A percentile compares a stretch with the other conserved stretches of the same genome.
These are phyloP conservation scores for Fusarium agapanthi DNA, from an alignment of 2,329 filamentous ascomycete species.

Conservation along the genomic window DNA sequence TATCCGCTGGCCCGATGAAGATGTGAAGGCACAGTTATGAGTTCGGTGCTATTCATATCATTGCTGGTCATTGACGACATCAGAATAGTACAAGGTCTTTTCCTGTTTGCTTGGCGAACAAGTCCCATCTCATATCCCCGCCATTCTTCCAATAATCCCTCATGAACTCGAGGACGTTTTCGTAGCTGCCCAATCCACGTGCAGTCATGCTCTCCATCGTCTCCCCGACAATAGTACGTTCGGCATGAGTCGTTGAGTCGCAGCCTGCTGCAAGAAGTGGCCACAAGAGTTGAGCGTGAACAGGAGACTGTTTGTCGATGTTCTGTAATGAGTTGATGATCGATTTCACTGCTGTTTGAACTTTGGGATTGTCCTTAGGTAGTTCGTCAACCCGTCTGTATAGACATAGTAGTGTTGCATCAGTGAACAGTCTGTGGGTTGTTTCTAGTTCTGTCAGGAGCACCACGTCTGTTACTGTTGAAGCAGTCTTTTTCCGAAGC, in stretches of 20 bases:
- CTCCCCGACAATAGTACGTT: background rate
- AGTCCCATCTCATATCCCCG: background rate
- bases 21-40: background rate
- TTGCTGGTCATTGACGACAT: background rate
- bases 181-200: background rate
- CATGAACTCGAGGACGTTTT: constrained; percentile 3
- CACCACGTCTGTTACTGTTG: background rate
- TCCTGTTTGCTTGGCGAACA: constrained; percentile 6
- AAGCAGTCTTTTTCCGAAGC: background rate
- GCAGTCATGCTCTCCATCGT: background rate
- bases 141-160: constrained; percentile 12
- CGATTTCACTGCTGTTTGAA: background rate
- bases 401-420: constrained; percentile 1
- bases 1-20: background rate
- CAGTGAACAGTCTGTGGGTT: background rate
- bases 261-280: constrained; percentile 9
- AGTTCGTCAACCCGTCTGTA: background rate
- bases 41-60: background rate
- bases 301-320: background rate
- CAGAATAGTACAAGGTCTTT: constrained; percentile 10
- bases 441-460: background rate
- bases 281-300: constrained; percentile 4
- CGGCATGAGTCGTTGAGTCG: background rate
- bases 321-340: background rate
- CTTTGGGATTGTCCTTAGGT: background rate